Conservation (phyloP, 495 filamentous ascomycete species). For the Neurospora sp. region DNA sequence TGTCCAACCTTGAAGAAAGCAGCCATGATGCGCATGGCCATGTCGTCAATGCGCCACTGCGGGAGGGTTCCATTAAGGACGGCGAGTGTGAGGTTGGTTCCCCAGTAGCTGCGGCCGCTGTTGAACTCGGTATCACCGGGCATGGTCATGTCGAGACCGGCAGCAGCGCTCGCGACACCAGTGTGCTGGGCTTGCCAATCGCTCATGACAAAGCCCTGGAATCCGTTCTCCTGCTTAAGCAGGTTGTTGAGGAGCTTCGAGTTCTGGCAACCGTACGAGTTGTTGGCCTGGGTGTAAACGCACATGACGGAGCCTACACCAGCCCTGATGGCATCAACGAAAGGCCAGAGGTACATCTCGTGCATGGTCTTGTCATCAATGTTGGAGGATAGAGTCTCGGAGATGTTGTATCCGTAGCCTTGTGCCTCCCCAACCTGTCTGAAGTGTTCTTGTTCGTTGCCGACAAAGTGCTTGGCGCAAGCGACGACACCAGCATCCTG, state of each 20-base stretch:
- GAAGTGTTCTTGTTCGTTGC: constrained; percentile 75
- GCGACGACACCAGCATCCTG: constrained; percentile 76
- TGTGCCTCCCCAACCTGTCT: constrained; percentile 58
- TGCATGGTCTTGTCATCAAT: constrained; percentile 92
- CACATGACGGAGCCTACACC: constrained; percentile 89
- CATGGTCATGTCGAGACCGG: constrained; percentile 93
- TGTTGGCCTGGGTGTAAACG: constrained; percentile 87
- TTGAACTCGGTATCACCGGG: constrained; percentile 77
- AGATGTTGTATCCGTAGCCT: constrained; percentile 54
- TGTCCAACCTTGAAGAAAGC: constrained; percentile 86
- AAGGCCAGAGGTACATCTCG: constrained; percentile 80
- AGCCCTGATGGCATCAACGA: constrained; percentile 31
- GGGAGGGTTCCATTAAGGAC: constrained; percentile 88
- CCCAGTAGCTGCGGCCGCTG: constrained; percentile 69
- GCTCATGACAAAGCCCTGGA: constrained; percentile 89
- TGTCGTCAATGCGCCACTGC: constrained; percentile 86
- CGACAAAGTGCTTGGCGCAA: constrained; percentile 73
- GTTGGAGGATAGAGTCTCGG: constrained; percentile 63
- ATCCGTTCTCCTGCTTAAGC: constrained; percentile 84
- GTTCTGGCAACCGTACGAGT: constrained; percentile 78
- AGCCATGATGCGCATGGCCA: constrained; percentile 86
- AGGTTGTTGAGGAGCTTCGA: constrained; percentile 70
- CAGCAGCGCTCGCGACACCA: constrained; percentile 66
- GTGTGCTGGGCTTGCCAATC: constrained; percentile 86
- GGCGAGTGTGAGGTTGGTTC: constrained; percentile 70